Evolutionary conservation across 23 red algal species (phyloP).

Genomic region (Gracilaria domingensis): DNA sequence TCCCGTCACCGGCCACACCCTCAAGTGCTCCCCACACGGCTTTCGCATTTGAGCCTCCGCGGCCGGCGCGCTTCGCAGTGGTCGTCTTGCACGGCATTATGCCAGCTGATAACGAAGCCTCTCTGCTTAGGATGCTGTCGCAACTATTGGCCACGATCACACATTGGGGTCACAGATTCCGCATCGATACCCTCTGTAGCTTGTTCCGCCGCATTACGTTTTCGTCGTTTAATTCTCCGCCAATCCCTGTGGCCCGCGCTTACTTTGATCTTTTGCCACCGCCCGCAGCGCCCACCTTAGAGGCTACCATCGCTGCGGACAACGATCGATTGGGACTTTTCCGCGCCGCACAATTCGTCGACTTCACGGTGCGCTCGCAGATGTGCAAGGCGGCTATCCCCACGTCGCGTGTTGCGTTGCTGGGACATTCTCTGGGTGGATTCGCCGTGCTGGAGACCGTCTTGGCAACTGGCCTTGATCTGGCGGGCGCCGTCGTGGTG

Average conservation of each 20-base stretch:
- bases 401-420: neutral
- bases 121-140: neutral
- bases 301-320: neutral
- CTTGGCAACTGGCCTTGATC: neutral
- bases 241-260: neutral
- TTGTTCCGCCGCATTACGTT: slow-evolving; percentile 14
- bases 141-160: neutral
- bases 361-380: slow-evolving; percentile 16
- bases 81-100: neutral
- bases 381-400: slow-evolving; percentile 6
- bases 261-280: slow-evolving; percentile 24
- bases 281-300: neutral
- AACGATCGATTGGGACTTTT: slow-evolving; percentile 13
- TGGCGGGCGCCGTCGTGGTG: neutral
- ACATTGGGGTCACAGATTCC: neutral
- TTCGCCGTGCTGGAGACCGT: slow-evolving; percentile 14
- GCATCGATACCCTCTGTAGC: neutral
- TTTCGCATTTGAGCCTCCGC: neutral
- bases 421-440: slow-evolving; percentile 9
- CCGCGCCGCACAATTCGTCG: neutral
- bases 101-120: neutral
- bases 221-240: neutral
- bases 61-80: neutral
- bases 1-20: neutral
- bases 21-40: neutral